Evolutionary conservation across 2,329 filamentous ascomycete genomes (phyloP).

Genomic region (Plectosphaerella cucumerina): DNA sequence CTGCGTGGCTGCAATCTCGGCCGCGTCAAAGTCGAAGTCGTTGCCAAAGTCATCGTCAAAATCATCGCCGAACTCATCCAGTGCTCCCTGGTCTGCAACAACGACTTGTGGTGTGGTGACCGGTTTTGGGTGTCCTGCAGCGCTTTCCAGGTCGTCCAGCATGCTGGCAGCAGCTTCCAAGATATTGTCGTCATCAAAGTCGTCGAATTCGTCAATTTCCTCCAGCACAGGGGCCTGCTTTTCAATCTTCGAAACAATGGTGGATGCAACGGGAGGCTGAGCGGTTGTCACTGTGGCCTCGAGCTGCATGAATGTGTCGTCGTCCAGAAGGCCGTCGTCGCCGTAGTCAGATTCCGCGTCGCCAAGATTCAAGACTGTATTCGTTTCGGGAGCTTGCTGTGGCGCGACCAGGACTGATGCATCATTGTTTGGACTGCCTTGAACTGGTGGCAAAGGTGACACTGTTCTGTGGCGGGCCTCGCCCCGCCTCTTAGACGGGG

Average conservation of each 20-base stretch:
- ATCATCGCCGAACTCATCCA: slow-evolving; percentile 42
- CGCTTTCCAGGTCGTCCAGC: slow-evolving; percentile 20
- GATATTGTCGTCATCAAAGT: slow-evolving; percentile 56
- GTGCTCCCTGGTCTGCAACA: too few species aligned
- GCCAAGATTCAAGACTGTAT: background rate
- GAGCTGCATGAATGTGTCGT: slow-evolving; percentile 53
- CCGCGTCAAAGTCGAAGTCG: slow-evolving; percentile 74
- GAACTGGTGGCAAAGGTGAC: slow-evolving; percentile 11
- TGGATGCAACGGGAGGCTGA: slow-evolving; percentile 11
- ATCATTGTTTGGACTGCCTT: background rate
- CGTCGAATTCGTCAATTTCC: slow-evolving; percentile 55
- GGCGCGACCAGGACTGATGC: background rate
- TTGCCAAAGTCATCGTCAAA: slow-evolving; percentile 71
- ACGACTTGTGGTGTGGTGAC: slow-evolving; percentile 10
- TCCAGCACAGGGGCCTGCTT: background rate
- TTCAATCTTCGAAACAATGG: too few species aligned
- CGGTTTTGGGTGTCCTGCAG: slow-evolving; percentile 8
- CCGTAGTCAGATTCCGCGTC: slow-evolving; percentile 43
- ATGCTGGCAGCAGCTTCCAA: slow-evolving; percentile 43
- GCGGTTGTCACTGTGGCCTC: slow-evolving; percentile 37
- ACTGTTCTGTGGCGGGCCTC: too few species aligned
- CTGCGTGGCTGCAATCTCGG: slow-evolving; percentile 70
- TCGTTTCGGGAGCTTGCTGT: background rate
- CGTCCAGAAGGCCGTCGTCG: slow-evolving; percentile 50
- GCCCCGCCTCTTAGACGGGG: slow-evolving; percentile 32